Base-by-base conservation (phyloP, 2,329 filamentous ascomycete genomes). In the Lecanicillium sp. region DNA sequence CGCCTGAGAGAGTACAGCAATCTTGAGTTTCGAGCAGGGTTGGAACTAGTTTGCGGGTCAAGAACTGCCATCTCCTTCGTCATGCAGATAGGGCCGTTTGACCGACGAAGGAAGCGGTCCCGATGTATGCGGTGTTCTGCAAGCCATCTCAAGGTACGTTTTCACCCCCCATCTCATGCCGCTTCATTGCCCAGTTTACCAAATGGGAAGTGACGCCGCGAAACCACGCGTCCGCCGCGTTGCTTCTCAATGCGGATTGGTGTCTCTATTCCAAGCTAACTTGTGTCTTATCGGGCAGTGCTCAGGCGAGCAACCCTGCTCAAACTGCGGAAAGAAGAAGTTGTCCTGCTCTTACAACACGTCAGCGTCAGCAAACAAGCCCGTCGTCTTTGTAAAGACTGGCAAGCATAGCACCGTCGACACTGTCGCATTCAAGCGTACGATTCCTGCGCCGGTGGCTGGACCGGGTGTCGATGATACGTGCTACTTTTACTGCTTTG, bases 121-220 rank as follows among this genome's bases (percentile, higher is more conserved):
- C 50, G 58, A 9, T 62, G 59, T 22, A 35, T 45, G 17, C 37
- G 46, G 4, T 62, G 59, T 31, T 48, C 50, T 3, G 34, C 40
- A 17, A 57, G 57, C 35, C 59, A 62, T 40, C 47, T 60, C 8
- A 62, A 61, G 45, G 59, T 56, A 33, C 8, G 48, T 30, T 9
- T 16, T 20, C 7, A 15, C 5, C 14, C 12, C 9, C 5, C n/a
- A 7, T 19, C 20, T 12, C 11, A 34, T 9, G 13, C 3, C 30
- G 32, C 11, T 29, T 29, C 6, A 15, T 25, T 6, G 16, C 12
- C n/a, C 16, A 18, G 22, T 22, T 19, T 8, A 5, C 30, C 41
- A 20, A 32, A 13, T 13, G 28, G 37, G 27, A 29, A 44, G 22
- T 25, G 22, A 25, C 22, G 20, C 33, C 34, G 34, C 39, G 34